A percentile compares a stretch with the other conserved stretches of the same genome.
Conservation (phyloP, 2,329 filamentous ascomycete species). For the Aureobasidium namibiae region DNA sequence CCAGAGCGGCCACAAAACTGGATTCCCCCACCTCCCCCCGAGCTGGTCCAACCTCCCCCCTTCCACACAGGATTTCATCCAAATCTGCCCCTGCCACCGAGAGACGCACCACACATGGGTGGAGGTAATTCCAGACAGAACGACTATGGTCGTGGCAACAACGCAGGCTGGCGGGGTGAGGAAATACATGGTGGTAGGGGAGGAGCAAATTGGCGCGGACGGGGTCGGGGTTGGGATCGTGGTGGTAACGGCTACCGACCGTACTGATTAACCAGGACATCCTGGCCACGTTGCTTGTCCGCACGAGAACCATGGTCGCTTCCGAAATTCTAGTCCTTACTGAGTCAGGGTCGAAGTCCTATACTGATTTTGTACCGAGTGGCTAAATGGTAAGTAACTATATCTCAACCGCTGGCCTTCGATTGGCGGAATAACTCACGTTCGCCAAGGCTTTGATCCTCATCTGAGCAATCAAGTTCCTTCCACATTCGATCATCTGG, state of each 20-base stretch:
- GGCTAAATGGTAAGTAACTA: no score
- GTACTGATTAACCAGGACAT: background rate
- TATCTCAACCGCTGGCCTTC: background rate
- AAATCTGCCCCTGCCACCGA: background rate
- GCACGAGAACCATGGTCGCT: no score
- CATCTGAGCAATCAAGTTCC: background rate
- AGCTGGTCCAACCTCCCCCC: background rate
- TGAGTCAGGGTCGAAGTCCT: background rate
- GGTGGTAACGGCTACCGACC: background rate
- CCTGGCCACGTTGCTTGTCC: background rate
- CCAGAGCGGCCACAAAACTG: background rate
- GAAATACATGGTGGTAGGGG: background rate
- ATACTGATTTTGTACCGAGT: background rate
- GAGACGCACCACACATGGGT: background rate
- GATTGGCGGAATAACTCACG: background rate
- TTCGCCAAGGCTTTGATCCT: background rate
- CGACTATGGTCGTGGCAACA: background rate
- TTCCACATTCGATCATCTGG: background rate
- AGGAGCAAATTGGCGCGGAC: slow-evolving; percentile 5
- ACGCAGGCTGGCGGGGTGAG: background rate
- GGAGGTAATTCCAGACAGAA: background rate
- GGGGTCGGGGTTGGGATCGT: background rate
- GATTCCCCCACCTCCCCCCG: slow-evolving; percentile 5
- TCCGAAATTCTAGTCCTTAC: no score
- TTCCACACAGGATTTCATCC: background rate